Evolutionary conservation across 768 basidiomycete species (phyloP).

Genomic region (Psilocybe subaeruginosa): DNA sequence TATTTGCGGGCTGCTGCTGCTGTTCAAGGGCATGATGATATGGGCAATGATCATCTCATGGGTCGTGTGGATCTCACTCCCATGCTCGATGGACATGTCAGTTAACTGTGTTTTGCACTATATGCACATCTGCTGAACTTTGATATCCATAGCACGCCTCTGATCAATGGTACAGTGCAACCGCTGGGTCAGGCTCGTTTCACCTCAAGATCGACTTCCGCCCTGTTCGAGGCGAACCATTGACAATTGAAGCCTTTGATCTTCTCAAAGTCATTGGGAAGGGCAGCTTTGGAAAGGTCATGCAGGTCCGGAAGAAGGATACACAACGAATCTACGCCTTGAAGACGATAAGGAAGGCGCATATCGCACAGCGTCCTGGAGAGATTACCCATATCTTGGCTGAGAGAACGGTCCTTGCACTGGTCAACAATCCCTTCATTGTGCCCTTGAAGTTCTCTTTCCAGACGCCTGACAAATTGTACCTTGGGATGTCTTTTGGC

Average conservation of each 20-base stretch:
- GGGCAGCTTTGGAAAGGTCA: conserved; percentile 97
- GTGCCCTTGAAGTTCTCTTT: conserved; percentile 99
- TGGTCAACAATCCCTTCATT: conserved; percentile 99
- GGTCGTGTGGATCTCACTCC: conserved; percentile 92
- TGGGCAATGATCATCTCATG: conserved; percentile 96
- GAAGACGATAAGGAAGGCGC: conserved; percentile 98
- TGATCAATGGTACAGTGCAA: conserved; percentile 90
- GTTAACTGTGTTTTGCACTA: conserved; percentile 21
- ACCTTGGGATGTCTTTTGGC: conserved; percentile 97
- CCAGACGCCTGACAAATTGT: conserved; percentile 96
- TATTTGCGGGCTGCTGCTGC: conserved; percentile 86
- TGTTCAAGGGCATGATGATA: conserved; percentile 80
- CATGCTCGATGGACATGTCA: conserved; percentile 75
- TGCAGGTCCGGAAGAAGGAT: conserved; percentile 99
- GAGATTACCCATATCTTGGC: conserved; percentile 99
- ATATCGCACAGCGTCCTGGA: conserved; percentile 93
- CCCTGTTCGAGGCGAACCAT: conserved; percentile 77
- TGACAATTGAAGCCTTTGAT: conserved; percentile 97
- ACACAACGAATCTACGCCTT: conserved; percentile 97
- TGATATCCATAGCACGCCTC: conserved; percentile 61
- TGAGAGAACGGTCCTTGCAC: conserved; percentile 93
- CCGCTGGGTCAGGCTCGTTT: conserved; percentile 86
- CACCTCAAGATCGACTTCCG: conserved; percentile 96
- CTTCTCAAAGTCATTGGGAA: conserved; percentile 98
- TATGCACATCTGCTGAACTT: conserved; percentile 15